Conservation (phyloP, 2,329 filamentous ascomycete genomes). For the Coleophoma cylindrospora region DNA sequence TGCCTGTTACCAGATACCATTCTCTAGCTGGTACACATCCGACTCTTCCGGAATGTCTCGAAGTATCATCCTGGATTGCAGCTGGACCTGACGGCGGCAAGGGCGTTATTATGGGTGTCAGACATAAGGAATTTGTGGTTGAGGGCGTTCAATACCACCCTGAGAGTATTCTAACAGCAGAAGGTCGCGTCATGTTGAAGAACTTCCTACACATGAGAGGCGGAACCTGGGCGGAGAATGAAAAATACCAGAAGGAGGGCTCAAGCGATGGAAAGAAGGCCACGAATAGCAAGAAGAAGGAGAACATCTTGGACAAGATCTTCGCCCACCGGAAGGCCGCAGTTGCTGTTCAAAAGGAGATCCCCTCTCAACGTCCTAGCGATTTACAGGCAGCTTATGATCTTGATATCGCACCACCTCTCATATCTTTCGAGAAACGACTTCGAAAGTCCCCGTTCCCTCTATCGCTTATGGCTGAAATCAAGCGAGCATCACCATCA, state of each 20-base stretch:
- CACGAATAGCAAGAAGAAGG: conserved; percentile 48
- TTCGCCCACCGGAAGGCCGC: conserved; percentile 74
- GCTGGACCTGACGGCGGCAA: conserved; percentile 69
- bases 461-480: conserved; percentile 94
- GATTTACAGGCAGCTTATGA: conserved; percentile 87
- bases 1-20: conserved; percentile 93
- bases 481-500: conserved; percentile 93
- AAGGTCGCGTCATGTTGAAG: conserved; percentile 82
- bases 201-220: conserved; percentile 88
- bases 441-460: conserved; percentile 78
- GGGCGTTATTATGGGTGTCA: conserved; percentile 92
- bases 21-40: conserved; percentile 89
- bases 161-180: conserved; percentile 89
- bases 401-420: conserved; percentile 77
- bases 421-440: conserved; percentile 73
- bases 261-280: conserved; percentile 19
- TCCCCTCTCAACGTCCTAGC: conserved; percentile 76
- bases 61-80: conserved; percentile 86
- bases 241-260: conserved; percentile 43
- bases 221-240: conserved; percentile 86
- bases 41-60: conserved; percentile 78
- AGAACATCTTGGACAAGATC: conserved; percentile 86
- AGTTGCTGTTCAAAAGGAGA: conserved; percentile 74
- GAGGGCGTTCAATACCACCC: conserved; percentile 98
- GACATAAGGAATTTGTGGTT: conserved; percentile 85